Evolutionary conservation across 768 basidiomycete genomes (phyloP), one percentile per base, ranked within the genome.

Genomic region (Leucocoprinus birnbaumii): DNA sequence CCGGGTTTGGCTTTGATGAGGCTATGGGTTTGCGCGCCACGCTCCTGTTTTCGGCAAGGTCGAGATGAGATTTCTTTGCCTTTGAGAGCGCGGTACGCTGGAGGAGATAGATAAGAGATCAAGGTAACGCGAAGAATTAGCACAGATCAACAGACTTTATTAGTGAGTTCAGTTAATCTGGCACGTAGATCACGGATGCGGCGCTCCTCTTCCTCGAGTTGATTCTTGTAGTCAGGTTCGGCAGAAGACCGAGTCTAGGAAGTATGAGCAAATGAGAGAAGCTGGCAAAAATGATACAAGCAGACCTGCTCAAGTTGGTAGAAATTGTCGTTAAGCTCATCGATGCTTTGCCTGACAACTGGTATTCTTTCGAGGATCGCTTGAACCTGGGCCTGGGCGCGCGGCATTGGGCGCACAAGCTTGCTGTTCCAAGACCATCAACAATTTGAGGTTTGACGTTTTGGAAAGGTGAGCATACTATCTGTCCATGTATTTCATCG

Each of bases 401-500:
- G 74, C 8, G 78, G 79, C 79, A 82, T 81, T 3, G 76, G 74
- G n/a, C 78, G 68, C 26, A 80, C 72, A 26, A 68, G 62, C 57
- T 74, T 69, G 60, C 72, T 77, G n/a, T 31, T 43, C 4, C 4
- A 38, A 3, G 9, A 16, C 38, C 11, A 38, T 38, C 38, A 38
- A 38, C 16, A 16, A 7, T 16, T 16, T 10, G 25, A 13, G n/a
- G 8, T 18, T 35, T 3, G 38, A 24, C 5, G 47, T 31, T 18
- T 21, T 19, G 49, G 8, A 25, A 53, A 22, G n/a, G 42, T 18
- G 45, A 21, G 74, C 89, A 65, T 63, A 89, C 89, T 89, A 92
- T 66, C 84, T 80, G 64, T 89, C 85, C 51, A 92, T 74, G 61
- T 85, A 90, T 68, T 85, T 89, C 58, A 88, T 64, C 0, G 90